These are phyloP conservation scores for Fonsecaea pugnacius DNA, from an alignment of 2,329 filamentous ascomycete genomes.

Conservation along the genomic window DNA sequence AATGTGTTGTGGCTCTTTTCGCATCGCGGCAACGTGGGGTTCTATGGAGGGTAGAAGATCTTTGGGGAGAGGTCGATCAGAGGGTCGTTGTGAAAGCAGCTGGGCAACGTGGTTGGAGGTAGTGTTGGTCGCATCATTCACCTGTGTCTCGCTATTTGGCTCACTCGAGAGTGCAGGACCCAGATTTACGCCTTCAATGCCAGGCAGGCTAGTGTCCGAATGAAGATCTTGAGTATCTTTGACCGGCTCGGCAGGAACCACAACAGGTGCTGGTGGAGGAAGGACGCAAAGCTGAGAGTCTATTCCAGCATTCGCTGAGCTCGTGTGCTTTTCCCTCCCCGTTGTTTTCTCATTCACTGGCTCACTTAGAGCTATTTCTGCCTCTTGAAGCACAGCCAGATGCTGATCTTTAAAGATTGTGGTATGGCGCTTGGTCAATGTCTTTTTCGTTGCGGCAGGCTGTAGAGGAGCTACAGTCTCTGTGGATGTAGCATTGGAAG, in stretches of 20 bases:
- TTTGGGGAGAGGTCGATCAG: conserved; percentile 3
- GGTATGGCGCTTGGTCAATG: conserved; percentile 57
- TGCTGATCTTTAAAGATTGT: conserved; percentile 59
- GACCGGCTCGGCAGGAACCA: conserved; percentile 36
- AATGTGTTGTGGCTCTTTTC: conserved; percentile 28
- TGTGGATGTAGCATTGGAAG: conserved; percentile 42
- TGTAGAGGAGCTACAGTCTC: conserved; percentile 29
- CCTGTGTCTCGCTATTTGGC: conserved; percentile 12
- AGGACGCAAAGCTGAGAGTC: conserved; percentile 35
- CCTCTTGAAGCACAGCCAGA: conserved; percentile 42
- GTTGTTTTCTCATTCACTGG: conserved; percentile 2
- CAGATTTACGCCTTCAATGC: conserved; percentile 34
- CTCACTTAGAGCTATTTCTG: conserved; percentile 28
- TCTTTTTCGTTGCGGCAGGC: conserved; percentile 52
- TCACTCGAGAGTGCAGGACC: conserved; percentile 29
- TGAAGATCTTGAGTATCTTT: conserved; percentile 28
- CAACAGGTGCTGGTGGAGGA: conserved; percentile 20
- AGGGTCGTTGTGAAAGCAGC: conserved; percentile 13
- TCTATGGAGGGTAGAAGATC: conserved; percentile 5
- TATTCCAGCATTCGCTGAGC: conserved; percentile 30
- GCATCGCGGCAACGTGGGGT: conserved; percentile 7
- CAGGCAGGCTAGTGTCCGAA: conserved; percentile 35
- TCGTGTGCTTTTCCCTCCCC: conserved; percentile 12
- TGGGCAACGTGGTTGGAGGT: conserved; percentile 21
- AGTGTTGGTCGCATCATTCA: conserved; percentile 14